Conservation (phyloP, 78 protist species). For the slime mould (Dictyostelium discoideum) region dicty_2.7 NC_007091.3:125001-125500, state of each 20-base stretch:
- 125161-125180: slow-evolving; percentile 12
- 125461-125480: slow-evolving; percentile 23
- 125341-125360: neutral
- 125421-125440: neutral
- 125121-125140: neutral
- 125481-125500: slow-evolving; percentile 67
- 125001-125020: neutral
- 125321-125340: neutral
- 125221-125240: slow-evolving; percentile 14
- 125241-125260: no score
- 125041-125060: neutral
- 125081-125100: slow-evolving; percentile 32
- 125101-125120: neutral
- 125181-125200: slow-evolving; percentile 16
- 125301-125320: neutral
- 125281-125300: no score
- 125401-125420: neutral
- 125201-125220: slow-evolving; percentile 17
- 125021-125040: neutral
- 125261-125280: no score
- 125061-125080: slow-evolving; percentile 30
- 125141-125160: slow-evolving; percentile 7
- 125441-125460: slow-evolving; percentile 40
- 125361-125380: neutral
- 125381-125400: neutral